A percentile compares a stretch with the other conserved stretches of the same genome.
Conservation (phyloP, 2,329 filamentous ascomycete genomes). For the Claviceps paspali region DNA sequence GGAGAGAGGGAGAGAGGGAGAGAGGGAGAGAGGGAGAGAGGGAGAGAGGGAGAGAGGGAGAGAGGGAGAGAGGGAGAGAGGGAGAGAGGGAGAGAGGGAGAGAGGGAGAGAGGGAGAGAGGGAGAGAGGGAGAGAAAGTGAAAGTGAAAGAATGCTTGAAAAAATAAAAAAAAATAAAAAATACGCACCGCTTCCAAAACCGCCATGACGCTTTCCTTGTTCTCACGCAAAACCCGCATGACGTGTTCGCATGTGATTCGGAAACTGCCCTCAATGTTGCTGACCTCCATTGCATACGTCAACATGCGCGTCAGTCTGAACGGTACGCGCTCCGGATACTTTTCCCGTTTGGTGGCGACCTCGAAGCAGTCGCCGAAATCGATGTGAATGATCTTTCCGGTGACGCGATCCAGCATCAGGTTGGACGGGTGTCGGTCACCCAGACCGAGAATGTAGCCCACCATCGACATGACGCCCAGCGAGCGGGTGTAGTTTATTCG, state of each 20-base stretch:
- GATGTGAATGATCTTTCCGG: constrained; percentile 94
- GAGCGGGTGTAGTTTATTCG: constrained; percentile 98
- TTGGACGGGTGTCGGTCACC: constrained; percentile 97
- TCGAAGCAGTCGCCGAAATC: constrained; percentile 99
- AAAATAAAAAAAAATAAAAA: neutral
- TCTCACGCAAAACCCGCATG: constrained; percentile 90
- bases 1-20: too few relatives aligned
- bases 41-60: too few relatives aligned
- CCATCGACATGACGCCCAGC: constrained; percentile 99
- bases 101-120: too few relatives aligned
- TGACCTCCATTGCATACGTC: constrained; percentile 99
- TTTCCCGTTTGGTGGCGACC: constrained; percentile 98
- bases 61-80: too few relatives aligned
- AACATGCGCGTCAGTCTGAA: constrained; percentile 98
- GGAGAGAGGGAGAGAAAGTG: too few relatives aligned
- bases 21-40: too few relatives aligned
- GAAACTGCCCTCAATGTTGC: constrained; percentile 98
- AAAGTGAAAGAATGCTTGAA: too few relatives aligned
- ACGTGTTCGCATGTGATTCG: constrained; percentile 96
- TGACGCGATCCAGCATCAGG: constrained; percentile 89
- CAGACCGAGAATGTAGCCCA: constrained; percentile 95
- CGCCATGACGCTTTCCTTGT: constrained; percentile 97
- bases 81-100: too few relatives aligned
- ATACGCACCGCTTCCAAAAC: constrained; percentile 88
- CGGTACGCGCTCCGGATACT: constrained; percentile 92